Percentiles rank a stretch among this genome's conserved stretches.
phyloP scores from a whole-genome alignment of 208 protist genomes.

The Acanthamoeba healyi region DNA sequence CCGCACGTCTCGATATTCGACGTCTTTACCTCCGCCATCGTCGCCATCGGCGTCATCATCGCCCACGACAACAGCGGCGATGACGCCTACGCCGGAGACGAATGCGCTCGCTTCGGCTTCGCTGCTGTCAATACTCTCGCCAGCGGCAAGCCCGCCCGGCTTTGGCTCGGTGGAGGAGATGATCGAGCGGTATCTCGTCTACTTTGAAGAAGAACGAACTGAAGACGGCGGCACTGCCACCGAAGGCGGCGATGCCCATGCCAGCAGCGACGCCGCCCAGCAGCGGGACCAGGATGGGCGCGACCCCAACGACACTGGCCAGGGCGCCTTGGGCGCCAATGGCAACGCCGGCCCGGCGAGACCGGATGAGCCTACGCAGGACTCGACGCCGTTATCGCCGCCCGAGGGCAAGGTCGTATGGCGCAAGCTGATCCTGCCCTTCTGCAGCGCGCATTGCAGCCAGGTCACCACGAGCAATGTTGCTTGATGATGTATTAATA shows the following conservation, averaged over 20 bases:
- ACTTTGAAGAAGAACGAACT: neutral
- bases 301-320: too few relatives aligned
- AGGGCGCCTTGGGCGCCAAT: neutral
- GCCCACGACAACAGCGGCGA: neutral
- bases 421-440: neutral
- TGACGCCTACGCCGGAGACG: neutral
- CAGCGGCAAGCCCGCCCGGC: neutral
- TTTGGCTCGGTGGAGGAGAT: slow-evolving; percentile 6
- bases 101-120: neutral
- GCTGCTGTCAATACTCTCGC: neutral
- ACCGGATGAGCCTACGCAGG: too few relatives aligned
- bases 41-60: neutral
- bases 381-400: neutral
- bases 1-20: neutral
- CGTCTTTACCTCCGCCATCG: neutral
- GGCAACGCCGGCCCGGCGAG: neutral
- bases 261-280: neutral
- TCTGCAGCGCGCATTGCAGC: neutral
- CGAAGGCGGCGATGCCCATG: neutral
- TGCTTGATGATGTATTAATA: too few relatives aligned
- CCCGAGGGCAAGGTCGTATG: neutral
- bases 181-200: neutral
- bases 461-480: too few relatives aligned
- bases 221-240: neutral
- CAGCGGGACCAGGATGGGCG: too few relatives aligned